phyloP scores from a whole-genome alignment of 2,329 filamentous ascomycete species.

The Ascochyta koolunga region DNA sequence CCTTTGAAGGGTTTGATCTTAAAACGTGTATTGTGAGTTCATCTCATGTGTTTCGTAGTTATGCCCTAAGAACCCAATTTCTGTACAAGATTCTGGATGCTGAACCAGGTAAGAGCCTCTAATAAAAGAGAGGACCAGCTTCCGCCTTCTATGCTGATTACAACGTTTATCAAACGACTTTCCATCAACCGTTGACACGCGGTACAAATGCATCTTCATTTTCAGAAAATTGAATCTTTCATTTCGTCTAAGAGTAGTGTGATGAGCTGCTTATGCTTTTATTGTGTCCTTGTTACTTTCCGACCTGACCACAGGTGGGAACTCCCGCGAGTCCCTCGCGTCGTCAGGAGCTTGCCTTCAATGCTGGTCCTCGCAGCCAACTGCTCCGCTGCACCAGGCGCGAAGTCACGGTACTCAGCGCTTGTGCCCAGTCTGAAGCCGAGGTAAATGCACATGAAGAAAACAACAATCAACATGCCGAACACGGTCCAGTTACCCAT shows the following conservation, averaged over 20 bases:
- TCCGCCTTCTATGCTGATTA: no score
- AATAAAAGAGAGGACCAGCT: no score
- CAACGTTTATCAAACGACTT: no score
- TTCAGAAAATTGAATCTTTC: no score
- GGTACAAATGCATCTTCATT: no score
- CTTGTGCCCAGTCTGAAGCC: conserved; percentile 28
- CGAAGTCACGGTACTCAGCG: conserved; percentile 30
- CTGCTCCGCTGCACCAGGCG: conserved; percentile 27
- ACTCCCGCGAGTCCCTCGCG: conserved; percentile 14
- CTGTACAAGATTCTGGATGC: background rate
- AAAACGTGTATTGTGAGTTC: no score
- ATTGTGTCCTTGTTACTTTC: background rate
- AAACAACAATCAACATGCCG: conserved; percentile 23
- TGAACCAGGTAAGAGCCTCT: no score
- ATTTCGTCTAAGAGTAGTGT: background rate
- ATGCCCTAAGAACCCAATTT: no score
- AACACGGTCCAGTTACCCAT: conserved; percentile 34
- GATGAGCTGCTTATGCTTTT: background rate
- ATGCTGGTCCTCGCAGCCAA: conserved; percentile 20
- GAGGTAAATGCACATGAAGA: conserved; percentile 28
- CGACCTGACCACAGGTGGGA: background rate
- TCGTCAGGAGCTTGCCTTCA: conserved; percentile 24
- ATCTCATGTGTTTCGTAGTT: no score
- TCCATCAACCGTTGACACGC: no score
- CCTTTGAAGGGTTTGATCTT: no score